phyloP scores from a whole-genome alignment of 306 rosid species.

The Mimosa bimucronata region DNA sequence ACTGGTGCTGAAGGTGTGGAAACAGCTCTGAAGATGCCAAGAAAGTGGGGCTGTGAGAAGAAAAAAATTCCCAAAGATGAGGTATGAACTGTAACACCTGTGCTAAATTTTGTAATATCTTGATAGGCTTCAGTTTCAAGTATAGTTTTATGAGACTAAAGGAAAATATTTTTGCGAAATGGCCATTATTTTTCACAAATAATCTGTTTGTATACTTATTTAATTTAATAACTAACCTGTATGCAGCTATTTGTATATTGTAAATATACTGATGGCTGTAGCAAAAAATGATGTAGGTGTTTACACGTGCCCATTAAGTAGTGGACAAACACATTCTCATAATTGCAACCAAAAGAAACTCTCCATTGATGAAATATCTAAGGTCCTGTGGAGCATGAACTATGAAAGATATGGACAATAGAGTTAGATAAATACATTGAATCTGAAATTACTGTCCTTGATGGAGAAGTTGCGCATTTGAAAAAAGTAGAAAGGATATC shows the following conservation, averaged over 20 bases:
- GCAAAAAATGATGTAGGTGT: not conserved
- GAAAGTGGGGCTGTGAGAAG: constrained; percentile 97
- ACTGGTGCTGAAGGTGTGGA: constrained; percentile 99
- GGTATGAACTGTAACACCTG: constrained; percentile 49
- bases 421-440: not conserved
- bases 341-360: not conserved
- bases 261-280: not conserved
- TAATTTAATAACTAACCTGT: not conserved
- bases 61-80: constrained; percentile 86
- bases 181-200: not conserved
- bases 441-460: not conserved
- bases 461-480: constrained; percentile 2
- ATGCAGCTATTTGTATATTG: not conserved
- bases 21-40: constrained; percentile 90
- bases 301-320: not conserved
- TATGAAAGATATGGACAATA: too few relatives aligned
- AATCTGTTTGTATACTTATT: not conserved
- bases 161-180: constrained; percentile 18
- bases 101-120: constrained; percentile 9
- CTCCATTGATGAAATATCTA: not conserved
- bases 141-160: constrained; percentile 1
- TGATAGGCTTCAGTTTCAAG: constrained; percentile 22
- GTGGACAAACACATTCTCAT: not conserved
- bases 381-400: too few relatives aligned
- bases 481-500: not conserved